Evolutionary conservation across 2,329 filamentous ascomycete species (phyloP).

Genomic region (Ambrosiella xylebori): DNA sequence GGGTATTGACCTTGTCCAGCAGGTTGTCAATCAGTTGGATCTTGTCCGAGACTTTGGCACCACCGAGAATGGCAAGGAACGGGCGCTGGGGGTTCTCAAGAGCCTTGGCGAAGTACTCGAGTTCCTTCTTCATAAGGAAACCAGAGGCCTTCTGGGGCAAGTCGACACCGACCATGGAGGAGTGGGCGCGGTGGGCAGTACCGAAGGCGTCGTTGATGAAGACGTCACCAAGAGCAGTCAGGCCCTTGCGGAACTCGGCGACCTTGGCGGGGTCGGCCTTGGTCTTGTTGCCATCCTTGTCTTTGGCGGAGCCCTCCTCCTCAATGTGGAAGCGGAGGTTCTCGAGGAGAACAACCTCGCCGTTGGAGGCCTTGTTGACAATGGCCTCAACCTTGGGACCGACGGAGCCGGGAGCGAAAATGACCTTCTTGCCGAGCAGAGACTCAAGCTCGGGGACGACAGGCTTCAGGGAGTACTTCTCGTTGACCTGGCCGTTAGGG

Average conservation of each 20-base stretch:
- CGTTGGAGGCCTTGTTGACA: slow-evolving; percentile 65
- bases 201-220: slow-evolving; percentile 96
- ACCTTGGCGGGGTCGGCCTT: slow-evolving; percentile 94
- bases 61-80: slow-evolving; percentile 96
- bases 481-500: slow-evolving; percentile 73
- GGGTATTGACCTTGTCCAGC: slow-evolving; percentile 89
- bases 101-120: slow-evolving; percentile 97
- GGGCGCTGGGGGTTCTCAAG: slow-evolving; percentile 85
- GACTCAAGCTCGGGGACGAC: slow-evolving; percentile 85
- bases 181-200: slow-evolving; percentile 95
- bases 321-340: slow-evolving; percentile 97
- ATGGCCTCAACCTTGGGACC: slow-evolving; percentile 78
- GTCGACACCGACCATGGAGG: slow-evolving; percentile 95
- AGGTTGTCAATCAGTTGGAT: slow-evolving; percentile 99
- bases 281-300: slow-evolving; percentile 85
- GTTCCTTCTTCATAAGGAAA: slow-evolving; percentile 99
- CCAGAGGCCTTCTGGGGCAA: slow-evolving; percentile 93
- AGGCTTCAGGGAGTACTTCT: slow-evolving; percentile 89
- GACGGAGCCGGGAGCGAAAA: slow-evolving; percentile 79
- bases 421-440: slow-evolving; percentile 67
- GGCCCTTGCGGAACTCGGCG: slow-evolving; percentile 79
- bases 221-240: slow-evolving; percentile 87
- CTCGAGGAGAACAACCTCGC: slow-evolving; percentile 80
- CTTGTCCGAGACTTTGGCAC: slow-evolving; percentile 98
- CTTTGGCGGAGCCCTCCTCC: slow-evolving; percentile 93